Base-by-base conservation (phyloP, 495 filamentous ascomycete genomes). In the Aspergillus steynii region DNA sequence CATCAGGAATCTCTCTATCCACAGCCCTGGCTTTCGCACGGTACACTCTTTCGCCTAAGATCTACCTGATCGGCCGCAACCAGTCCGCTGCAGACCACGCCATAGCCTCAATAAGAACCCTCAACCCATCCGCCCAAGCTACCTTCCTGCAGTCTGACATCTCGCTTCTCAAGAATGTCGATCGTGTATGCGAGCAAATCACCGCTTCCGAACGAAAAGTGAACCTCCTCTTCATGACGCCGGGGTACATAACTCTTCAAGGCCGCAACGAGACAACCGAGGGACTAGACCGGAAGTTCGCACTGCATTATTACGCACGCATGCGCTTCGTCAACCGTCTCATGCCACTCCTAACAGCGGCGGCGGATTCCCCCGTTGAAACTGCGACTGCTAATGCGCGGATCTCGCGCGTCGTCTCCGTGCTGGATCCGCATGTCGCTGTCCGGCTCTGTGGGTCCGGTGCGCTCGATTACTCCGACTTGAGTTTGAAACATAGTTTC, bases 241-340 rank as follows among this genome's bases (percentile, higher is more conserved):
- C 65, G 10, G 65, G 65, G 20, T n/a, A 32, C 66, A 61, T 72
- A 60, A 55, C 29, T 0, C 26, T 62, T 10, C 52, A 37, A 10
- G 62, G 62, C 9, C 56, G 65, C 0, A 50, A 58, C 25, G 51
- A 88, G 60, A 90, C 88, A 0, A 52, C 68, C 10, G 90, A 93
- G 67, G 82, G 79, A 12, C 73, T 92, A 4, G 80, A 88, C 67
- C 76, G 76, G 26, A 82, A 82, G 58, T 70, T 85, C 57, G 71
- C 78, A 6, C 71, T 90, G 14, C 78, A 79, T 45, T 87, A 86
- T 70, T 91, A 91, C 68, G 76, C 84, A 10, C 86, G 89, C 8
- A 80, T 85, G 61, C 85, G 87, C n/a, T 90, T 91, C 63, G 74
- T 84, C 32, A 55, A 67, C 27, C 86, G 88, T 61, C 74, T 92